Evolutionary conservation across 257 asterid genomes (phyloP), one percentile per base, ranked within the genome.

Genomic region (Solanum rostratum): DNA sequence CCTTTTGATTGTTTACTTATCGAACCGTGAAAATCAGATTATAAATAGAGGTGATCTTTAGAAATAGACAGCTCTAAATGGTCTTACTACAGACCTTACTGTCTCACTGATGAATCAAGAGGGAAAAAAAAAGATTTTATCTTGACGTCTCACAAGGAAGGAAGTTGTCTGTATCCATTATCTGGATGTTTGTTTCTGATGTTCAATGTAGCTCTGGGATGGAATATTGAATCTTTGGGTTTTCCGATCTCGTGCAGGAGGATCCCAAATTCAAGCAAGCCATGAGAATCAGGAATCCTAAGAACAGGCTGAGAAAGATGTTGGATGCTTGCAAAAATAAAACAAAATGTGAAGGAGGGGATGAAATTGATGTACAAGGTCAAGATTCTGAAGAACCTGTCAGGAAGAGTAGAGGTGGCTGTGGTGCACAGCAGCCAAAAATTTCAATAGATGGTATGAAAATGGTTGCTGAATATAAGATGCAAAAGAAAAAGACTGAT

Each of bases 351-450:
- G 98, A 93, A 59, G 99, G 98, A 45, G 98, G 98, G 54, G 98
- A 97, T 69, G 99, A 97, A 71, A 94, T 97, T 83, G 97, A 95
- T 70, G 91, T 80, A 85, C 96, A 90, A 76, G 90, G 91, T 62
- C 97, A 92, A 81, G 97, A 92, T 86, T 7, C 97, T 78, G 99
- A 94, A 10, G 97, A 91, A 87, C 96, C 97, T 11, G 87, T 88
- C 83, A 94, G 91, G 92, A 97, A 93, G 91, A 43, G 87, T 83
- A 89, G 93, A 85, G 98, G 98, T 86, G 99, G 98, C 81, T 97
- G 99, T 88, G 99, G 99, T 88, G 96, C 99, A 81, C 97, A 93
- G 90, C 98, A 95, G 88, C 99, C 99, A 4, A 97, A 92, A 85
- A 92, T 97, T 86, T 88, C 94, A 86, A 94, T 97, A 85, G 99